A percentile compares a stretch with the other conserved stretches of the same genome.
These are phyloP conservation scores for Blastomyces percursus DNA, from an alignment of 2,329 filamentous ascomycete genomes.

Conservation along the genomic window DNA sequence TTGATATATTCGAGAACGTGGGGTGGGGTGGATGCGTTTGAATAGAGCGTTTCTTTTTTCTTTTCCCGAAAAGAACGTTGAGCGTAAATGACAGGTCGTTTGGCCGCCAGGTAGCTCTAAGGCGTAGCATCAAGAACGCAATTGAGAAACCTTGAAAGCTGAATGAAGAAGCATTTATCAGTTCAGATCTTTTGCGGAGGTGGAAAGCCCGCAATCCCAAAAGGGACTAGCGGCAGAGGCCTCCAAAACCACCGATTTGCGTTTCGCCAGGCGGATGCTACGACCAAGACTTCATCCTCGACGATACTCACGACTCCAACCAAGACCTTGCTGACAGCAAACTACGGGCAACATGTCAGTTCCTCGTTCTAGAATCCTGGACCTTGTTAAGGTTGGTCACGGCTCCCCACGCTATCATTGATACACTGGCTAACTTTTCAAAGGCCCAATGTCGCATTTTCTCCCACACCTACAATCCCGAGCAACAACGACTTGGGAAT, in stretches of 20 bases:
- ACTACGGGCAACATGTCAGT: conserved; percentile 37
- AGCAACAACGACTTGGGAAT: conserved; percentile 71
- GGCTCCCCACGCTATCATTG: background rate
- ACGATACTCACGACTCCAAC: background rate
- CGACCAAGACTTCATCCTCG: background rate
- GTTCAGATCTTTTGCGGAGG: no score
- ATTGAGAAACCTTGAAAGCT: background rate
- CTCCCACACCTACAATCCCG: conserved; percentile 80
- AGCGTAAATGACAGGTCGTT: no score
- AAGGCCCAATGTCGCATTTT: conserved; percentile 89
- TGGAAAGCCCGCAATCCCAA: background rate
- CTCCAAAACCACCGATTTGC: background rate
- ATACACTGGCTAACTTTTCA: background rate
- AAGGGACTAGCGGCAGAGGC: background rate
- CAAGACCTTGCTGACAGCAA: background rate
- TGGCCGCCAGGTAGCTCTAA: no score
- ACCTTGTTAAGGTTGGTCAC: conserved; percentile 62
- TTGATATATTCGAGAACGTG: background rate
- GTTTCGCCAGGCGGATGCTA: background rate
- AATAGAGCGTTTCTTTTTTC: background rate
- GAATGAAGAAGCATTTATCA: background rate
- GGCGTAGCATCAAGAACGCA: no score
- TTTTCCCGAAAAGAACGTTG: no score
- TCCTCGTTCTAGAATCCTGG: conserved; percentile 44
- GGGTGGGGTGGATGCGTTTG: background rate